Evolutionary conservation across 164 flowering plant species (phyloP).

Genomic region (Magnolia sinica): DNA sequence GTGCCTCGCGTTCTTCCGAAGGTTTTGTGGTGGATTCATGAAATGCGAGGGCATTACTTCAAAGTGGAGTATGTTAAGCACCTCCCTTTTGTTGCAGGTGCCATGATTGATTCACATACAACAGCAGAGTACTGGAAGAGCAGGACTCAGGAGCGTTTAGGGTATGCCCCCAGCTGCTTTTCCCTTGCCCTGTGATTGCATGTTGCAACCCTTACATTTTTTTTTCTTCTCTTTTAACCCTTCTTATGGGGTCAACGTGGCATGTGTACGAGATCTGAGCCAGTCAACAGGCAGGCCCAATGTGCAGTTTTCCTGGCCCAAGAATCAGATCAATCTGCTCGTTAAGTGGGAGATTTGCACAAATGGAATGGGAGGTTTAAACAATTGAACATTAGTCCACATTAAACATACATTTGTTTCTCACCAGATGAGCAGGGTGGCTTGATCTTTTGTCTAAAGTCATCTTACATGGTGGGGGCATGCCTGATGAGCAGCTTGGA

Average conservation of each 20-base stretch:
- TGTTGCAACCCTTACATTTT: neutral
- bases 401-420: neutral
- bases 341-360: neutral
- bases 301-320: neutral
- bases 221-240: neutral
- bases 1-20: conserved; percentile 81
- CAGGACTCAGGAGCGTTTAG: conserved; percentile 71
- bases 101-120: conserved; percentile 94
- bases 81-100: conserved; percentile 95
- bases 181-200: neutral
- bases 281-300: neutral
- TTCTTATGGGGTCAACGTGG: neutral
- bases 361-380: neutral
- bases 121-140: conserved; percentile 94
- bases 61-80: conserved; percentile 85
- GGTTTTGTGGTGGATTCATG: conserved; percentile 99
- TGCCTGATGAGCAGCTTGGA: neutral
- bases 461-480: neutral
- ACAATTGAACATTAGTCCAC: neutral
- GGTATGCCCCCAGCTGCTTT: conserved; percentile 35
- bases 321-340: neutral
- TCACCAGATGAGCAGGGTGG: neutral
- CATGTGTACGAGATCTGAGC: neutral
- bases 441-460: neutral
- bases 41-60: conserved; percentile 98